Evolutionary conservation across 768 basidiomycete genomes (phyloP), one percentile per base, ranked within the genome.

Genomic region (Lanmaoa pseudosensibilis): DNA sequence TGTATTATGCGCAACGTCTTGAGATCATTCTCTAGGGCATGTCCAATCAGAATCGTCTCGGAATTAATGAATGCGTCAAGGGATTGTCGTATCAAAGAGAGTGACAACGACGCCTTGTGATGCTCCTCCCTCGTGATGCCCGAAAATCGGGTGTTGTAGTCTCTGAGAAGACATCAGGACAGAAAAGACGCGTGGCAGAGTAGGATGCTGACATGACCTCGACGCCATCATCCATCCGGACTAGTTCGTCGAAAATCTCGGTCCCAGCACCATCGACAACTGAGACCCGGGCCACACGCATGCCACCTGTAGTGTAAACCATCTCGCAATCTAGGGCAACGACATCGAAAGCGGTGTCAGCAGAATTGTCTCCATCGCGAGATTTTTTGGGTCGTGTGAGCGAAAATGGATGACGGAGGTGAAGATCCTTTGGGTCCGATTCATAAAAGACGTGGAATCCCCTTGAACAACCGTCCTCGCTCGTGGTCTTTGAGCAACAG

Each of bases 261-360:
- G 76, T 74, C 1, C 92, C 93, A 1, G 77, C 69, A 9, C 86
- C 87, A 66, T 96, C 90, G 2, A 98, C 84, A 8, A 96, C 83
- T 0, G 95, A 97, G 2, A 97, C 86, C 4, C 97, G 83, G 3
- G 94, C 96, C 4, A 97, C 84, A 21, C 88, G 86, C 81, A 93
- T 84, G 0, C 97, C 97, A 5, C 90, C 91, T 0, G 95, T 98
- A 0, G 93, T 90, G 74, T 95, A 94, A 10, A 98, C 80, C 91
- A 98, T 94, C 73, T 99, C 97, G 67, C 97, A 98, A 70, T 99
- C 97, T 48, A 98, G 77, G 0, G 92, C 92, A 6, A 87, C 90
- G 5, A 98, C 82, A 54, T 94, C 90, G 44, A 92, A 74, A 1
- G 81, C 76, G 2, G 75, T 70, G 50, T 75, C 74, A 2, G 65